Evolutionary conservation across 768 basidiomycete species (phyloP).

Genomic region (Lentinula aciculospora): DNA sequence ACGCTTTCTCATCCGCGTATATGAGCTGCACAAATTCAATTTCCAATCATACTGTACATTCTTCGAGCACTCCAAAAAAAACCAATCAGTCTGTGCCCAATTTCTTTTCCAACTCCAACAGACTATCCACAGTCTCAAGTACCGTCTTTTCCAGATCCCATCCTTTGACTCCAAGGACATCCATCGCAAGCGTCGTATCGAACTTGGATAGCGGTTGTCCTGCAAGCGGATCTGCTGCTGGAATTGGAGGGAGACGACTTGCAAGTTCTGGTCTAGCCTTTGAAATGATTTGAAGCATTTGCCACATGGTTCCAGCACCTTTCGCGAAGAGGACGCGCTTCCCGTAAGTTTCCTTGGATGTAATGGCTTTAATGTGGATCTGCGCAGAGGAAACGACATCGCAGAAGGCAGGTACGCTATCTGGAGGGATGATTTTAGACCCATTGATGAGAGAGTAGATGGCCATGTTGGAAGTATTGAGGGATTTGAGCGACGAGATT

Average conservation of each 20-base stretch:
- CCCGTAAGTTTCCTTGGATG: neutral
- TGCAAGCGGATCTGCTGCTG: neutral
- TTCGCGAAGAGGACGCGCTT: slow-evolving; percentile 9
- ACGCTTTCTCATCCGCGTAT: too few species aligned
- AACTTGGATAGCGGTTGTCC: neutral
- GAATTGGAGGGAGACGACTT: neutral
- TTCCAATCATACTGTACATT: neutral
- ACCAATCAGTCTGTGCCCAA: neutral
- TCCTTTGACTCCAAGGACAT: neutral
- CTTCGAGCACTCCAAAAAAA: neutral
- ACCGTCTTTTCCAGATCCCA: neutral
- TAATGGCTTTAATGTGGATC: slow-evolving; percentile 9
- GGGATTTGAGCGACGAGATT: neutral
- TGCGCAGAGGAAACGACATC: slow-evolving; percentile 11
- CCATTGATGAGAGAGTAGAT: neutral
- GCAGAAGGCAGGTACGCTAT: neutral
- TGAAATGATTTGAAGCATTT: slow-evolving; percentile 1
- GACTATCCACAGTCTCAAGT: neutral
- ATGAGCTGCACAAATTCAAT: too few species aligned
- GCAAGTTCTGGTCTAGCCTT: slow-evolving; percentile 1
- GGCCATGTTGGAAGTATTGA: neutral
- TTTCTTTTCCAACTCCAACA: neutral
- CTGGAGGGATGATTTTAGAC: neutral
- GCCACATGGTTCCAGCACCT: neutral
- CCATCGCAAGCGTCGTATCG: slow-evolving; percentile 1